These are phyloP conservation scores for Penicillium maclennaniae DNA, from an alignment of 495 filamentous ascomycete species.

Conservation along the genomic window DNA sequence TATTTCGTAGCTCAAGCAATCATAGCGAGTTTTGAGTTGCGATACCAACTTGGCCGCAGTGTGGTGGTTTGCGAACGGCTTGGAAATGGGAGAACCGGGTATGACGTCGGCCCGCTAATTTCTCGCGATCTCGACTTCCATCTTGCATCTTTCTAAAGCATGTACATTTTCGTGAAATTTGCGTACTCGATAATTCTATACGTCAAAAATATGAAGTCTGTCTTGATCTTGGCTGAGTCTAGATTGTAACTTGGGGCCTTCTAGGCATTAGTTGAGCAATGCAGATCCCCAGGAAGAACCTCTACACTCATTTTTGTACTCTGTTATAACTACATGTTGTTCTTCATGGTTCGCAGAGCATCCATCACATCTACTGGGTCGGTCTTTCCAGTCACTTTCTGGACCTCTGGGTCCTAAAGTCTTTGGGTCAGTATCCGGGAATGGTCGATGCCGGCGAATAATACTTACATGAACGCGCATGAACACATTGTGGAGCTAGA, in stretches of 20 bases:
- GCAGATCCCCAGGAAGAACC: constrained; percentile 7
- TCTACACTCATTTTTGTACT: neutral
- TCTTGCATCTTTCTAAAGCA: neutral
- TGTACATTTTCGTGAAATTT: neutral
- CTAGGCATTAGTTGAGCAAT: constrained; percentile 1
- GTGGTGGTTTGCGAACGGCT: constrained; percentile 9
- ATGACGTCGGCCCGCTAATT: constrained; percentile 28
- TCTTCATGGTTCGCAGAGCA: constrained; percentile 89
- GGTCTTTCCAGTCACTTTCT: constrained; percentile 77
- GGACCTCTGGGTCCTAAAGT: constrained; percentile 72
- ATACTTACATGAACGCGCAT: constrained; percentile 78
- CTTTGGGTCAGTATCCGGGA: neutral
- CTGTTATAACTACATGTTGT: constrained; percentile 47
- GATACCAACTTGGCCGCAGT: constrained; percentile 1
- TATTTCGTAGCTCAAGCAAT: constrained; percentile 1
- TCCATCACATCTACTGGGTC: constrained; percentile 85
- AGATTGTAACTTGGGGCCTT: neutral
- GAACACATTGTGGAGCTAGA: constrained; percentile 90
- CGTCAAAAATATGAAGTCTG: neutral
- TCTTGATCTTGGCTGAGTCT: neutral
- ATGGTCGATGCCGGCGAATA: neutral
- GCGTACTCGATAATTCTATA: neutral
- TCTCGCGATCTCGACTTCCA: constrained; percentile 1
- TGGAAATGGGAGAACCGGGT: constrained; percentile 17
- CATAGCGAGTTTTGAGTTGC: constrained; percentile 15